Evolutionary conservation across 345 rosid species (phyloP), one percentile per base, ranked within the genome.

Genomic region (Aquilaria yunnanensis): DNA sequence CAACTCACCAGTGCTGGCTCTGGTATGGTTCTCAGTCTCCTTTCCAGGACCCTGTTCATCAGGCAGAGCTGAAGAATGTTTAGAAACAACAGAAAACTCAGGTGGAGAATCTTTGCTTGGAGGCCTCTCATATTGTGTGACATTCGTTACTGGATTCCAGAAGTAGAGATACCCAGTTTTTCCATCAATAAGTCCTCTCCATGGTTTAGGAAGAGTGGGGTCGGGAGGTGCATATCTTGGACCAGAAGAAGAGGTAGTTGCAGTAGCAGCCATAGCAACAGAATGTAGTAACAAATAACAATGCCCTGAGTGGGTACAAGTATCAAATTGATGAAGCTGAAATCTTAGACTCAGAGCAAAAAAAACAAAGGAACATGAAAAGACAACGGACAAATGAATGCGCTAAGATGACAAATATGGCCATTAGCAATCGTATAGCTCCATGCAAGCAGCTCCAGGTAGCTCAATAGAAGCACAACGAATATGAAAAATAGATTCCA

Each of bases 61-160:
- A 47, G 85, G 78, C 78, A 79, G 86, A 70, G 73, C 72, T 10
- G 87, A 78, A 51, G 97, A 82, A 67, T 72, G 82, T 5, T 70
- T 54, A 1, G 83, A 80, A 48, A 45, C 54, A 31, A 83, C 30
- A 66, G 81, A 32, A n/a, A 66, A 55, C 71, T 77, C 78, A 10
- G 73, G 65, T 9, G 69, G 57, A 60, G 68, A 72, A 32, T 48
- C 69, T 6, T 70, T 5, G 43, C 23, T 29, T 10, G 69, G 9
- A 37, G 97, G 97, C 71, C 76, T 81, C 75, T 91, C 91, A 32
- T 91, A 91, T 69, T 91, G 97, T 47, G 96, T 91, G 54, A 86
- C 88, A 68, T 91, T 91, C 46, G 97, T 91, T 74, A 85, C 94
- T 0, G 97, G 93, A 71, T 91, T 91, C 97, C 97, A 91, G 74